Evolutionary conservation across 768 basidiomycete genomes (phyloP), one percentile per base, ranked within the genome.

Genomic region (Mycena rosella): DNA sequence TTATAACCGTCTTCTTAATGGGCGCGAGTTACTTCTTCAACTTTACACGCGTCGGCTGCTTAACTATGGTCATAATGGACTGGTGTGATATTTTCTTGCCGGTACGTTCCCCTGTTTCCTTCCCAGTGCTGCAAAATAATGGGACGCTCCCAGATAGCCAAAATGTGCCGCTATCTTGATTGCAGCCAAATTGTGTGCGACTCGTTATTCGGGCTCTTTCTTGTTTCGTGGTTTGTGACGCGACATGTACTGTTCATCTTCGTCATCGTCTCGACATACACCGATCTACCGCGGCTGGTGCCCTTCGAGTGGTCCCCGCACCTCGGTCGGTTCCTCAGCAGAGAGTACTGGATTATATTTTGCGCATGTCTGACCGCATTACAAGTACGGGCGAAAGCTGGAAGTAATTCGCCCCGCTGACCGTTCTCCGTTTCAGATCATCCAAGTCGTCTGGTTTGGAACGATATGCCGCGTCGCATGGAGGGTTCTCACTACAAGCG

Each of bases 51-150:
- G 87, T 96, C 48, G 98, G 98, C 18, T 94, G 92, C 72, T 82
- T 96, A 51, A 89, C 98, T 66, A 91, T 98, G 87, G 86, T 94
- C 56, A 81, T 98, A 38, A 96, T 99, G 95, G 98, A 99, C 76
- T 90, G 88, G 76, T 94, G 92, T 75, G 98, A 99, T 80, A 94
- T 99, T 58, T 89, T 95, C 76, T 79, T 99, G 13, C 94, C 96
- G 3, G 96, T 96, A 75, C 75, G 94, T 11, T 44, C 34, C 14
- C 10, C 32, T 15, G 6, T 45, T 18, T 20, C 44, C 5, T 6
- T 29, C 4, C 44, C 29, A 2, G 40, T 18, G 44, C 32, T 17
- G 29, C 20, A 6, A 34, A 44, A 18, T 20, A 29, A 45, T 18
- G 30, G n/a, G 11, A 20, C 15, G 30, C 42, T 24, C 67, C 40